phyloP scores from a whole-genome alignment of 140 eudicot species.

The Senecio squalidus region DNA sequence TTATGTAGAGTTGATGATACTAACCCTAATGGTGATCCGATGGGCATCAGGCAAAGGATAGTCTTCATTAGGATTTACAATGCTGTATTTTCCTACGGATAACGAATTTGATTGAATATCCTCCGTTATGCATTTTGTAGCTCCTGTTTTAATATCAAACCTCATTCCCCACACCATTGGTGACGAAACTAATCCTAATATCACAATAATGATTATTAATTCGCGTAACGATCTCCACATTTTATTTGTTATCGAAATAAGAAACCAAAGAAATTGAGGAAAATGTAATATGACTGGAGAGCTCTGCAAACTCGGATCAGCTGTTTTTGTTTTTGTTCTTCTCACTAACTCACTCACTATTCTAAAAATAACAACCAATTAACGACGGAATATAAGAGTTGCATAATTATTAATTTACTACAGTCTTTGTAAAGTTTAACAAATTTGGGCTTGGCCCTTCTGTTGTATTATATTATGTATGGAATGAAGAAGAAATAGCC shows the following conservation, averaged over 20 bases:
- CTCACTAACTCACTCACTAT: too few species aligned
- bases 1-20: not conserved
- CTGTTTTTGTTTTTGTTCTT: not conserved
- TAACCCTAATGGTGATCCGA: constrained; percentile 62
- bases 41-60: constrained; percentile 61
- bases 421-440: too few species aligned
- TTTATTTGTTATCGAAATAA: constrained; percentile 2
- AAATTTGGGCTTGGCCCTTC: too few species aligned
- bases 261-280: constrained; percentile 10
- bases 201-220: constrained; percentile 4
- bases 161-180: constrained; percentile 41
- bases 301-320: constrained; percentile 25
- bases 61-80: constrained; percentile 45
- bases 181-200: constrained; percentile 12
- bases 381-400: too few species aligned
- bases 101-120: constrained; percentile 55
- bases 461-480: too few species aligned
- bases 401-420: too few species aligned
- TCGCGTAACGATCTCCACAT: constrained; percentile 27
- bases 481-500: too few species aligned
- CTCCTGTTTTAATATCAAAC: constrained; percentile 66
- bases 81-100: constrained; percentile 64
- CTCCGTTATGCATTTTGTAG: constrained; percentile 69
- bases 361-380: too few species aligned
- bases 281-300: constrained; percentile 8